A percentile compares a stretch with the other conserved stretches of the same genome.
phyloP scores from a whole-genome alignment of 2,329 filamentous ascomycete genomes.

The Talaromyces sp. region DNA sequence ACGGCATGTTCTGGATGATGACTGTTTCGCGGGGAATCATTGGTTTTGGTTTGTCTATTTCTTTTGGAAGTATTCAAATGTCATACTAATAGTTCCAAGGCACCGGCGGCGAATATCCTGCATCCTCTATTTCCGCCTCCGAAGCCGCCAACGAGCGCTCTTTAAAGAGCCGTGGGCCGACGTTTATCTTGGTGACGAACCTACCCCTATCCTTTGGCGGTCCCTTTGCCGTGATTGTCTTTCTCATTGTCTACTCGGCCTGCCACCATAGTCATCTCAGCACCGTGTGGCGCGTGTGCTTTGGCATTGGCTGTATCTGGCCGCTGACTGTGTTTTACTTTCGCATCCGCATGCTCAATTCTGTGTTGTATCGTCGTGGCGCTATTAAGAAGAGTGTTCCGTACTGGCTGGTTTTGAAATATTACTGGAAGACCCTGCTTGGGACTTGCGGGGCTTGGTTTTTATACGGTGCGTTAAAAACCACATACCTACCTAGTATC shows the following conservation, averaged over 20 bases:
- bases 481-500: no score
- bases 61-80: no score
- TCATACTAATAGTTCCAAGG: constrained; percentile 14
- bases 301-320: constrained; percentile 46
- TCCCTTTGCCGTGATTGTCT: constrained; percentile 41
- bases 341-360: constrained; percentile 51
- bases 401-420: constrained; percentile 47
- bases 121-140: constrained; percentile 43
- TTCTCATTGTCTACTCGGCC: constrained; percentile 44
- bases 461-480: constrained; percentile 35
- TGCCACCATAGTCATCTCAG: constrained; percentile 30
- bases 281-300: constrained; percentile 48
- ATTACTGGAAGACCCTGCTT: constrained; percentile 52
- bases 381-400: constrained; percentile 52
- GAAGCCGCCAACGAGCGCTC: constrained; percentile 47
- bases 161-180: constrained; percentile 34
- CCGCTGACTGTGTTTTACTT: constrained; percentile 55
- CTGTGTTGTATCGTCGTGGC: constrained; percentile 47
- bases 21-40: constrained; percentile 46
- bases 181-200: constrained; percentile 48
- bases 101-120: constrained; percentile 46
- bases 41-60: constrained; percentile 35
- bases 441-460: constrained; percentile 56
- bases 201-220: constrained; percentile 38
- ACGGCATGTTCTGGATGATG: constrained; percentile 53